A percentile compares a stretch with the other conserved stretches of the same genome.
phyloP scores from a whole-genome alignment of 169 alveolate species.

The Plasmodium knowlesi region DNA sequence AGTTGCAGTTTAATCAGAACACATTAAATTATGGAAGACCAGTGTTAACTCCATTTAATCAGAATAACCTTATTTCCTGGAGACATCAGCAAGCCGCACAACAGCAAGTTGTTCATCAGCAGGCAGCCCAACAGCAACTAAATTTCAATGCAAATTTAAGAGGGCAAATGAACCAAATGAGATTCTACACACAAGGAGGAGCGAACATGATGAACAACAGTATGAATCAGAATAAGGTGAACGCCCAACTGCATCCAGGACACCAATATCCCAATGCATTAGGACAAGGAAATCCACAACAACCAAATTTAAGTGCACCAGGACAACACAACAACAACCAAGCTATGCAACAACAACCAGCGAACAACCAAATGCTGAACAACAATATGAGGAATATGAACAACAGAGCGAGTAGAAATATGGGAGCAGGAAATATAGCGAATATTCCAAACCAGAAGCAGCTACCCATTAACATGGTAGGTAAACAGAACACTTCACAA shows the following conservation, averaged over 20 bases:
- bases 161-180: slow-evolving; percentile 73
- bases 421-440: slow-evolving; percentile 15
- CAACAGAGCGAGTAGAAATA: slow-evolving; percentile 29
- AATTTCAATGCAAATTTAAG: slow-evolving; percentile 37
- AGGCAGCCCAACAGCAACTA: slow-evolving; percentile 63
- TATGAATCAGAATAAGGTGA: slow-evolving; percentile 37
- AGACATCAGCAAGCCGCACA: slow-evolving; percentile 75
- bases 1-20: slow-evolving; percentile 63
- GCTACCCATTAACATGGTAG: slow-evolving; percentile 45
- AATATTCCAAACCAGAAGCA: slow-evolving; percentile 51
- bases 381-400: slow-evolving; percentile 71
- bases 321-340: slow-evolving; percentile 18
- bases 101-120: slow-evolving; percentile 71
- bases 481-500: slow-evolving; percentile 4
- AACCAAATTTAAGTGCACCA: slow-evolving; percentile 25
- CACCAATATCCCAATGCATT: slow-evolving; percentile 36
- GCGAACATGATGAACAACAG: slow-evolving; percentile 40
- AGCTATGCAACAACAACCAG: slow-evolving; percentile 23
- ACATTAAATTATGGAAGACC: slow-evolving; percentile 75
- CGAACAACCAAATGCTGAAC: slow-evolving; percentile 34
- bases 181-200: slow-evolving; percentile 56
- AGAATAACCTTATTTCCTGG: slow-evolving; percentile 67
- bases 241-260: slow-evolving; percentile 29
- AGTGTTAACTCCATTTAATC: slow-evolving; percentile 58
- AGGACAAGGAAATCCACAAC: slow-evolving; percentile 25